phyloP scores from a whole-genome alignment of 2,329 filamentous ascomycete species.

The Zarea fungicola region DNA sequence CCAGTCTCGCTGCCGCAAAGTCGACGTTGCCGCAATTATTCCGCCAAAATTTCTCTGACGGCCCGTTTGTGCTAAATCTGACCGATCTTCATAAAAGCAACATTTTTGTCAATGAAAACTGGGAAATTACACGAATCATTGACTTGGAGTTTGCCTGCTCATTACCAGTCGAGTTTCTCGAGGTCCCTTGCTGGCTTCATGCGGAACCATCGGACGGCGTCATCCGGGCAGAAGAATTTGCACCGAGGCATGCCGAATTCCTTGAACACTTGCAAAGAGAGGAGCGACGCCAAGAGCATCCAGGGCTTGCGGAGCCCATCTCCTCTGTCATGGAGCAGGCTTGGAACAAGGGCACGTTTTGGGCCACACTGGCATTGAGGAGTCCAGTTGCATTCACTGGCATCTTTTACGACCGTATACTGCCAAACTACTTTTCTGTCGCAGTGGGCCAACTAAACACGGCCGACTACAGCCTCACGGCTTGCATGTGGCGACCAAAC shows the following conservation, averaged over 20 bases:
- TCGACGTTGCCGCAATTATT: conserved; percentile 16
- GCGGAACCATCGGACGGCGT: conserved; percentile 20
- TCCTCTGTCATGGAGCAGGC: conserved; percentile 13
- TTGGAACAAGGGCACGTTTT: conserved; percentile 14
- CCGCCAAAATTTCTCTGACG: conserved; percentile 16
- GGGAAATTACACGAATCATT: conserved; percentile 28
- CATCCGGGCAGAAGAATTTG: conserved; percentile 8
- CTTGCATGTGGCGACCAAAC: conserved; percentile 11
- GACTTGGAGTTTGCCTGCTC: conserved; percentile 30
- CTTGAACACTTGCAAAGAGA: conserved; percentile 3
- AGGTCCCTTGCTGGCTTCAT: conserved; percentile 31
- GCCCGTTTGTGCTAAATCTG: conserved; percentile 29
- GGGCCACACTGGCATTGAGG: conserved; percentile 13
- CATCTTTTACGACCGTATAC: conserved; percentile 13
- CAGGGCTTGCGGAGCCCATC: conserved; percentile 8
- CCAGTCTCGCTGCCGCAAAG: conserved; percentile 21
- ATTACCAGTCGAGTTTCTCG: conserved; percentile 25
- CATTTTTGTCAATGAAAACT: conserved; percentile 32
- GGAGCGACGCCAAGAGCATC: conserved; percentile 9
- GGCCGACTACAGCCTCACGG: conserved; percentile 15
- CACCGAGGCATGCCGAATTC: conserved; percentile 10
- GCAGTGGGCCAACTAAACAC: conserved; percentile 10
- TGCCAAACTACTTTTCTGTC: conserved; percentile 11
- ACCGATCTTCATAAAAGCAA: conserved; percentile 37
- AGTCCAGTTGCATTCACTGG: conserved; percentile 12